Base-by-base conservation (phyloP, 371 early-diverging fungal genomes). In the Syncephalastrum racemosum region DNA sequence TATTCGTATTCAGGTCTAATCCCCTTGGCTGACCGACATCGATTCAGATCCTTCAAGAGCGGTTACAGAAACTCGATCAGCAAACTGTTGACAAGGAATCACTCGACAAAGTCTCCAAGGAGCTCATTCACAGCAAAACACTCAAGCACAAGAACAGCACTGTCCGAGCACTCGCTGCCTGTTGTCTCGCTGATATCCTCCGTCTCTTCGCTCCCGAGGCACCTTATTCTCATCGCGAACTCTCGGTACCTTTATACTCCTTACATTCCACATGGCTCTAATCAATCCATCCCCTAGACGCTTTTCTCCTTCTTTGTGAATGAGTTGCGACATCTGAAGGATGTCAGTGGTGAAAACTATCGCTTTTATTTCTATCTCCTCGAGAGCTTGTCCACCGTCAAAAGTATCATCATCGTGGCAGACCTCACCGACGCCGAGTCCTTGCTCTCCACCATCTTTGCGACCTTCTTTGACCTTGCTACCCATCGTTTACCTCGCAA, bases 181-280 rank as follows among this genome's bases (percentile, higher is more conserved):
- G 94, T 72, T 96, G 96, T 69, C 71, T 96, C 19, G 93, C 94
- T 1, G 98, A 97, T 62, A 76, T 96, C 2, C 80, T 98, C 50
- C 82, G 96, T 25, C 73, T 98, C 18, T 94, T 85, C 70, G 97
- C 96, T 3, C 97, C 97, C 6, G 90, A 93, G 40, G 91, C 94
- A 3, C 98, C 97, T 1, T 96, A 93, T 70, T 75, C 63, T 27
- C 75, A 82, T 46, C 61, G 65, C 0, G 87, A 93, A 58, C 79
- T 95, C 51, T 88, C 76, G 73, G 90, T 90, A 72, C 36, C 36
- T 5, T 31, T 10, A 18, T 2, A 12, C 47, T 13, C n/a, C 7
- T 18, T 31, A 18, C n/a, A n/a, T n/a, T n/a, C n/a, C n/a, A n/a
- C n/a, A n/a, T 1, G 19, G 46, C 2, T 23, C 4, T 15, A 22